These are phyloP conservation scores for Sporothrix brunneoviolacea DNA, from an alignment of 2,329 filamentous ascomycete species.

Conservation along the genomic window DNA sequence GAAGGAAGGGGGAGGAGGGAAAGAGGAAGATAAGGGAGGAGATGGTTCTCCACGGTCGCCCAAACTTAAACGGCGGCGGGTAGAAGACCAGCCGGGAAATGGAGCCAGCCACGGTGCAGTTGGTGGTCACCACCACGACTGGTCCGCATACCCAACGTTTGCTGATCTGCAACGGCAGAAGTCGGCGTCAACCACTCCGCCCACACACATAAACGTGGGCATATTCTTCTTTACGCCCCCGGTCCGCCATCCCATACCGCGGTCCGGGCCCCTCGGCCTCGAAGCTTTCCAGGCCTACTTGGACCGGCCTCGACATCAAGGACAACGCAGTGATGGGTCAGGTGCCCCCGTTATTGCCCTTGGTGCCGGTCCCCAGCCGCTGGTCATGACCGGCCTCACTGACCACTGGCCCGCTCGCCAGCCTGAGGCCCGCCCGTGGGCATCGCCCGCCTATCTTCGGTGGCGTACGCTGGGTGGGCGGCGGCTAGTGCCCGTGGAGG, in stretches of 20 bases:
- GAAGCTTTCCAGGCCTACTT: conserved; percentile 58
- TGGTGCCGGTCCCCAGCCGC: conserved; percentile 43
- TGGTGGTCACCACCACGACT: too few species aligned
- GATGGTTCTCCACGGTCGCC: too few species aligned
- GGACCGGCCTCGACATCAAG: conserved; percentile 24
- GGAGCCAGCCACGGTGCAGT: too few species aligned
- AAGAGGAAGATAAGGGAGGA: too few species aligned
- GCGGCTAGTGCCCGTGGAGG: conserved; percentile 76
- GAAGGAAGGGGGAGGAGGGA: background rate
- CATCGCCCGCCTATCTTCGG: conserved; percentile 65
- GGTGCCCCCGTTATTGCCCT: conserved; percentile 21
- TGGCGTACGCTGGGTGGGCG: conserved; percentile 67
- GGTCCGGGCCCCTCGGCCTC: conserved; percentile 43
- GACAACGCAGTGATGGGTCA: too few species aligned
- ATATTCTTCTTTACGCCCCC: conserved; percentile 39
- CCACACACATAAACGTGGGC: too few species aligned
- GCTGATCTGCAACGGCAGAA: too few species aligned
- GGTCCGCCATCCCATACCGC: conserved; percentile 35
- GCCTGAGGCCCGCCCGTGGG: conserved; percentile 55
- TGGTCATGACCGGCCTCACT: conserved; percentile 63
- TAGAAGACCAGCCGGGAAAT: too few species aligned
- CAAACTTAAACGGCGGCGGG: too few species aligned
- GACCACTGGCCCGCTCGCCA: conserved; percentile 69
- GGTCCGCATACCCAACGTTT: too few species aligned
- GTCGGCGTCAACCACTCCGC: too few species aligned